Conservation (phyloP, 2,329 filamentous ascomycete genomes). For the Lomentospora prolificans region DNA sequence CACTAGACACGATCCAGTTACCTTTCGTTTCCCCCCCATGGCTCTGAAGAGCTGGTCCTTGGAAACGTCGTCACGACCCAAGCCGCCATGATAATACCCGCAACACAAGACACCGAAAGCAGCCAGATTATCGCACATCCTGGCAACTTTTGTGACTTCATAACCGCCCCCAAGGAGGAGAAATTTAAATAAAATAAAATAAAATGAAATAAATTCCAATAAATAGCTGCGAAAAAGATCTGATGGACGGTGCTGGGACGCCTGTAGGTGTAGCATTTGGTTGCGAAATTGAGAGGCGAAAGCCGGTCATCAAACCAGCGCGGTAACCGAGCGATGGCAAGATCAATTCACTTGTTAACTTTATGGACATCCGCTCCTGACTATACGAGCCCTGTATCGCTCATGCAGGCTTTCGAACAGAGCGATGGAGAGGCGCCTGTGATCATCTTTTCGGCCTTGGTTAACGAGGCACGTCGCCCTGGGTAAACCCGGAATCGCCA, state of each 20-base stretch:
- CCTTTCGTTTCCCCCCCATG: conserved; percentile 4
- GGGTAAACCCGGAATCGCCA: too few relatives aligned
- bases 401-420: conserved; percentile 25
- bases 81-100: not conserved
- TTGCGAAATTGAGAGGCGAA: conserved; percentile 7
- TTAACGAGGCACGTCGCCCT: too few relatives aligned
- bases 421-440: conserved; percentile 34
- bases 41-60: not conserved
- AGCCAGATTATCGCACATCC: too few relatives aligned
- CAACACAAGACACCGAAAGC: too few relatives aligned
- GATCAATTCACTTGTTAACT: conserved; percentile 42
- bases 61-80: not conserved
- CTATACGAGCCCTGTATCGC: conserved; percentile 36
- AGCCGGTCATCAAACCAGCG: conserved; percentile 9
- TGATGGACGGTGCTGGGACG: conserved; percentile 8
- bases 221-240: too few relatives aligned
- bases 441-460: too few relatives aligned
- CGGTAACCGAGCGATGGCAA: conserved; percentile 30
- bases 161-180: not conserved
- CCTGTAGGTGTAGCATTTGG: conserved; percentile 1
- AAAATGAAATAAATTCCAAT: too few relatives aligned
- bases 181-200: too few relatives aligned
- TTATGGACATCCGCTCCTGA: conserved; percentile 45
- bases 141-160: not conserved
- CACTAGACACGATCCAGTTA: conserved; percentile 5